These are phyloP conservation scores for Alternaria sp. DNA, from an alignment of 2,329 filamentous ascomycete species.

Conservation along the genomic window DNA sequence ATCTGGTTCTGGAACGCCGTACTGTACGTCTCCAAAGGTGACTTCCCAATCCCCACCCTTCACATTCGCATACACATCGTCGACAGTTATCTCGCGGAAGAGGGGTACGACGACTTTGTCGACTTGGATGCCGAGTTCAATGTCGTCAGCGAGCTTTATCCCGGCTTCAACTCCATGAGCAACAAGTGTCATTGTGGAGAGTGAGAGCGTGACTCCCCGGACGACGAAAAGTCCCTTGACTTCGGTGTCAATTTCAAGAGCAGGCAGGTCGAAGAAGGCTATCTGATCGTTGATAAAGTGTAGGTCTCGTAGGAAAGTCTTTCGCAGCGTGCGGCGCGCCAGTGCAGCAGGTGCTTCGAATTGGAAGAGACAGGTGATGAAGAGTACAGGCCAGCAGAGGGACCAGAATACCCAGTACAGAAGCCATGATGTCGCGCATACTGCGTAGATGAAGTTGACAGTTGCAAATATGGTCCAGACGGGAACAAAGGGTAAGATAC, in stretches of 20 bases:
- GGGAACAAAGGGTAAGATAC: slow-evolving; percentile 54
- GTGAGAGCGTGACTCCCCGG: slow-evolving; percentile 59
- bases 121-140: slow-evolving; percentile 60
- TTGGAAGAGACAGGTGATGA: slow-evolving; percentile 55
- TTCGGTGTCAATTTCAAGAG: slow-evolving; percentile 62
- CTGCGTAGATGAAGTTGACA: slow-evolving; percentile 55
- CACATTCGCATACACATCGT: slow-evolving; percentile 61
- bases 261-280: slow-evolving; percentile 57
- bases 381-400: slow-evolving; percentile 51
- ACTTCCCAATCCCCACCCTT: slow-evolving; percentile 61
- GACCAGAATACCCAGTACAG: slow-evolving; percentile 54
- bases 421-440: slow-evolving; percentile 61
- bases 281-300: slow-evolving; percentile 61
- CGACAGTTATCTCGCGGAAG: slow-evolving; percentile 59
- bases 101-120: slow-evolving; percentile 58
- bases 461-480: slow-evolving; percentile 57
- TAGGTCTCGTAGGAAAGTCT: slow-evolving; percentile 49
- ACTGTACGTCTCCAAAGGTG: slow-evolving; percentile 51
- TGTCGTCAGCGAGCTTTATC: slow-evolving; percentile 59
- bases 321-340: slow-evolving; percentile 45
- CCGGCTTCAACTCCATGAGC: slow-evolving; percentile 62
- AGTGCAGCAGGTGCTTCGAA: slow-evolving; percentile 50
- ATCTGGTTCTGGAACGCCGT: slow-evolving; percentile 42
- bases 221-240: slow-evolving; percentile 61
- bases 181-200: slow-evolving; percentile 57